A percentile compares a stretch with the other conserved stretches of the same genome.
phyloP scores from a whole-genome alignment of 257 asterid species.

The Gynochthodes officinalis region DNA sequence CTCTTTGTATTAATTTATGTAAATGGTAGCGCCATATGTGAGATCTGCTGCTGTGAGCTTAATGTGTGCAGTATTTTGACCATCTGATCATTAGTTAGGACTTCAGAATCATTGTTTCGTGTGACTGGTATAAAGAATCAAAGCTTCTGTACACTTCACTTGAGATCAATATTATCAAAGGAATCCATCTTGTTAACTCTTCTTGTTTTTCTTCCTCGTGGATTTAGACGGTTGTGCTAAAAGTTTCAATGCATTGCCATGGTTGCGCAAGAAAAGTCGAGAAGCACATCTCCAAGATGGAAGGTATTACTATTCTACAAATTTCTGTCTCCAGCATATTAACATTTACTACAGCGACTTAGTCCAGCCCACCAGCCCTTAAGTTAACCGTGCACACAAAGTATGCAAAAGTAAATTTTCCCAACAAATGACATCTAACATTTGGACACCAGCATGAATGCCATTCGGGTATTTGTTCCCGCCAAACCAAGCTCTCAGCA shows the following conservation, averaged over 20 bases:
- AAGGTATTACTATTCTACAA: conserved; percentile 17
- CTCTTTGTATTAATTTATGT: no score
- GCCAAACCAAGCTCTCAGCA: no score
- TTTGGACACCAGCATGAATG: no score
- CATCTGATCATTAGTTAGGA: neutral
- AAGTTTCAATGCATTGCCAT: conserved; percentile 67
- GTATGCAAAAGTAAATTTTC: no score
- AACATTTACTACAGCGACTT: no score
- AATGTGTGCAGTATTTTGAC: neutral
- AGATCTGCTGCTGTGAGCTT: neutral
- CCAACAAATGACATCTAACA: no score
- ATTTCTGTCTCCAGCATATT: neutral
- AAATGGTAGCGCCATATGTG: no score
- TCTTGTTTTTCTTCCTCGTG: neutral
- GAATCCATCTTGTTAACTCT: neutral
- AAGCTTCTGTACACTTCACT: neutral
- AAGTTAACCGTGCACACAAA: no score
- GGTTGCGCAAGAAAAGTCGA: conserved; percentile 79
- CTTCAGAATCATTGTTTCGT: neutral
- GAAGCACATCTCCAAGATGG: conserved; percentile 68
- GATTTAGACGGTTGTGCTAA: conserved; percentile 22
- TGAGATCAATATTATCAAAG: no score
- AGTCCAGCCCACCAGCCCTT: no score
- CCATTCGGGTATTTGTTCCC: no score
- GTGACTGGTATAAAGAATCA: neutral